Base-by-base conservation (phyloP, 192 early-diverging fungal genomes). In the Borealophlyctis nickersoniae region DNA sequence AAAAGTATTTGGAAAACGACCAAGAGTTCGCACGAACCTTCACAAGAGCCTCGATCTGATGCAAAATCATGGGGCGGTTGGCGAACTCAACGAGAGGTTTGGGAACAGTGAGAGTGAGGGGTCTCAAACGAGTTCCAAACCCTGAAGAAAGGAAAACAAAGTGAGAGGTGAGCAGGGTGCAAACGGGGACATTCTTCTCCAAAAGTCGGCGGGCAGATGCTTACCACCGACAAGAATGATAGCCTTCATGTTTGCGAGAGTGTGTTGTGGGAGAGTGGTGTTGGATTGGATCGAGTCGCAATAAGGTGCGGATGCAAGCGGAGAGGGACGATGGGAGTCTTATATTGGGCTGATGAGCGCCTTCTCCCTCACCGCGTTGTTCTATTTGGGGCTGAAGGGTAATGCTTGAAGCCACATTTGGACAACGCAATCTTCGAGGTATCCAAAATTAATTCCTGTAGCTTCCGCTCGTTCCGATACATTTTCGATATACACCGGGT, bases 21-120 rank as follows among this genome's bases (percentile, higher is more conserved):
- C 36, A 33, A 58, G 9, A 33, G 13, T 36, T 26, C 24, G 22
- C 26, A 11, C 19, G 60, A 80, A 96, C 95, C 91, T 96, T 89
- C 50, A 89, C 92, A 7, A 99, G 82, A 3, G 89, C 93, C 73
- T 96, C 95, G 66, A 99, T 98, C 80, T 99, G 97, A 77, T 99
- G 97, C 61, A 95, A 83, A 78, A 99, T 96, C 91, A 99, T 98
- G 60, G 92, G 95, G 76, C 86, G 91, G 85, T 99, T 99, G 35
- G 92, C 92, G 80, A 99, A 99, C 79, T 99, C 95, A n/a, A 99
- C 95, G 52, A 99, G 84, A 50, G 97, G 97, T 81, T 99, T 99
- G 60, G 97, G 97, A 48, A 94, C 81, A 49, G 95, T 89, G 59
- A 99, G 82, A 19, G 97, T 99, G 56, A 99, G 85, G 48, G 97